Conservation (phyloP, 495 filamentous ascomycete species). For the Neurospora cerealis region DNA sequence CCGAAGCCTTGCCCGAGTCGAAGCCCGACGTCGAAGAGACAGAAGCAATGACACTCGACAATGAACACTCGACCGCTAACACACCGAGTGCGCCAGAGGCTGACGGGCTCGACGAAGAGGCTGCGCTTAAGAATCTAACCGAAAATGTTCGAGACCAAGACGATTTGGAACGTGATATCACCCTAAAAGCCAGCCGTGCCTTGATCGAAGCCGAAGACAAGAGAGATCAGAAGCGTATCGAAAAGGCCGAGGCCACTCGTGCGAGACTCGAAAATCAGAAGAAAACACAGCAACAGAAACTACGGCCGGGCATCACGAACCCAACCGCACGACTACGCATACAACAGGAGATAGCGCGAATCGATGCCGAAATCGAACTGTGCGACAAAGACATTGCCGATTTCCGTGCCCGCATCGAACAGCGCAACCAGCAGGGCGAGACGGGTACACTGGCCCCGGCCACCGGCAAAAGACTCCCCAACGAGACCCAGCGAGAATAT, state of each 20-base stretch:
- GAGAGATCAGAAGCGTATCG: conserved; percentile 74
- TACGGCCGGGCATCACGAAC: conserved; percentile 26
- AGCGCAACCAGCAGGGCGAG: conserved; percentile 47
- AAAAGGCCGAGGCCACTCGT: conserved; percentile 58
- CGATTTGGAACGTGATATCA: conserved; percentile 71
- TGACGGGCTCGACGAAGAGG: conserved; percentile 40
- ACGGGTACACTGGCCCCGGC: conserved; percentile 30
- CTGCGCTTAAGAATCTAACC: conserved; percentile 55
- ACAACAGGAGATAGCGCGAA: conserved; percentile 51
- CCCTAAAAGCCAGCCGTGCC: conserved; percentile 60
- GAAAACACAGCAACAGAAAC: conserved; percentile 32
- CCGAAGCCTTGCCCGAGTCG: not conserved
- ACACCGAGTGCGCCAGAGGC: not conserved
- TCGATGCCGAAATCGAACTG: conserved; percentile 49
- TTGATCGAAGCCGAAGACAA: conserved; percentile 79
- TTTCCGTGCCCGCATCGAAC: conserved; percentile 68
- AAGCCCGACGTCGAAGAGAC: not conserved
- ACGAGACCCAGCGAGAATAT: conserved; percentile 78
- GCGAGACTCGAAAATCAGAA: conserved; percentile 37
- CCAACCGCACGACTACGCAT: conserved; percentile 35
- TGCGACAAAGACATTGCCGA: conserved; percentile 62
- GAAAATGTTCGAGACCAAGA: conserved; percentile 73
- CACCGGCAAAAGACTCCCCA: conserved; percentile 44
- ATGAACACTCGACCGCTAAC: not conserved
- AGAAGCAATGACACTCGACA: not conserved